Percentiles rank a stretch among this genome's conserved stretches.
phyloP scores from a whole-genome alignment of 352 stramenopile species.

The Phytopythium sindhum region DNA sequence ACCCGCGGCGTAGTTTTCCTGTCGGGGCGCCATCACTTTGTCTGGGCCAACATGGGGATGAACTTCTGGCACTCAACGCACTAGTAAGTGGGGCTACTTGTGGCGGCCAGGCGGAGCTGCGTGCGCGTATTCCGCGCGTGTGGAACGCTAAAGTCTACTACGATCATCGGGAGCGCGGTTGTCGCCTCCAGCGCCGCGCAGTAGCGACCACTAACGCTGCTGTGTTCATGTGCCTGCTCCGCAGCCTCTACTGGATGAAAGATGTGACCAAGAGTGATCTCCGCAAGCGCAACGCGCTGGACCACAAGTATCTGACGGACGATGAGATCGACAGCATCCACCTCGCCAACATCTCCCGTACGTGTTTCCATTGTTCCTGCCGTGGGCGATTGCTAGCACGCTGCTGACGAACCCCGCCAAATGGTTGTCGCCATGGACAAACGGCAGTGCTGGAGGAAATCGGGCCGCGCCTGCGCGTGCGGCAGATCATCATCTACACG shows the following conservation, averaged over 20 bases:
- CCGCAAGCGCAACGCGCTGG: slow-evolving; percentile 72
- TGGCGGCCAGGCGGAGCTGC: background rate
- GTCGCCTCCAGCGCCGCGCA: background rate
- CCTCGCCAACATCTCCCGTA: slow-evolving; percentile 82
- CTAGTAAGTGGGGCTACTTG: slow-evolving; percentile 50
- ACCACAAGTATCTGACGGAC: slow-evolving; percentile 70
- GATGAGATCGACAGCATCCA: slow-evolving; percentile 89
- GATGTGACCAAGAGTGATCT: slow-evolving; percentile 74
- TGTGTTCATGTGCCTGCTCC: no score
- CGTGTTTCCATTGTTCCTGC: slow-evolving; percentile 5
- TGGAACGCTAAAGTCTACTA: background rate
- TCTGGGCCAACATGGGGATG: slow-evolving; percentile 50
- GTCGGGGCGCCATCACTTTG: background rate
- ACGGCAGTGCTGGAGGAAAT: slow-evolving; percentile 80
- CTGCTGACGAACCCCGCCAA: background rate
- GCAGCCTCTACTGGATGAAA: slow-evolving; percentile 88
- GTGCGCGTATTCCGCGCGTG: background rate
- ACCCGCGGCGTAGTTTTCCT: background rate
- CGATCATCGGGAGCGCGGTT: background rate
- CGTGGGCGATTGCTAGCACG: background rate
- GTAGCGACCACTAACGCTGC: background rate
- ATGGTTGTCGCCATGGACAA: background rate
- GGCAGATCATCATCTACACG: slow-evolving; percentile 90
- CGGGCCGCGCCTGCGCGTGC: slow-evolving; percentile 69
- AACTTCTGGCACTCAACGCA: slow-evolving; percentile 92